Percentiles rank a stretch among this genome's conserved stretches.
phyloP scores from a whole-genome alignment of 495 filamentous ascomycete species.

The Penicillium bovifimosum region DNA sequence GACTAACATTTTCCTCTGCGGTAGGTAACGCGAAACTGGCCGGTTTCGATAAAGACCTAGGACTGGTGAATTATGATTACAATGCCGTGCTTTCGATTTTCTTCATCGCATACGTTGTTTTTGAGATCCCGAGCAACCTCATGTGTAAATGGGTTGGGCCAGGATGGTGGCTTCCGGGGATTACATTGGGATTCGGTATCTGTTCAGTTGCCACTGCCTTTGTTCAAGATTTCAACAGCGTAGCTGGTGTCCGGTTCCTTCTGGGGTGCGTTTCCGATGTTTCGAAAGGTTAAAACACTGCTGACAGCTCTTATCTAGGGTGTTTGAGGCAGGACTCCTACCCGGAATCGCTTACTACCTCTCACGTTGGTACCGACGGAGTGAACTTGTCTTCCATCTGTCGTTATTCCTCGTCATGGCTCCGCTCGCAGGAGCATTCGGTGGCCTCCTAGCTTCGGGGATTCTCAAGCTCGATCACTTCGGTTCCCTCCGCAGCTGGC shows the following conservation, averaged over 20 bases:
- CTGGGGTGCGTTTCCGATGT: constrained; percentile 37
- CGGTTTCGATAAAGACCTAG: constrained; percentile 42
- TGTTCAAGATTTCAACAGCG: constrained; percentile 37
- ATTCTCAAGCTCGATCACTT: constrained; percentile 43
- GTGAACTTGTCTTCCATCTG: constrained; percentile 59
- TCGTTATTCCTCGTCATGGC: constrained; percentile 52
- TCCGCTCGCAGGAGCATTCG: constrained; percentile 64
- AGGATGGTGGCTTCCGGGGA: constrained; percentile 46
- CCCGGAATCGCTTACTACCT: constrained; percentile 70
- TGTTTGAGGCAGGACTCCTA: constrained; percentile 67
- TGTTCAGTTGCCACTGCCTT: constrained; percentile 45
- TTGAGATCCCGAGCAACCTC: constrained; percentile 74
- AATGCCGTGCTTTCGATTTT: constrained; percentile 64
- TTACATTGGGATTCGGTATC: constrained; percentile 45
- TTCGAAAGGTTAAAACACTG: neutral
- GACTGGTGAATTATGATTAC: constrained; percentile 54
- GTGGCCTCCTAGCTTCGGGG: constrained; percentile 60
- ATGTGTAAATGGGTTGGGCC: constrained; percentile 46
- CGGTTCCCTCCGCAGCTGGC: constrained; percentile 52
- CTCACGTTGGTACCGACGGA: constrained; percentile 63
- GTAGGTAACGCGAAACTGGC: constrained; percentile 35
- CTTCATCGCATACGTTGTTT: constrained; percentile 69
- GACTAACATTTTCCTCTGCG: constrained; percentile 11
- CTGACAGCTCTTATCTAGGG: neutral
- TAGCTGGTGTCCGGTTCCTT: constrained; percentile 45